Evolutionary conservation across 208 protist genomes (phyloP), one percentile per base, ranked within the genome.

Genomic region (Leishmania aethiopica): DNA sequence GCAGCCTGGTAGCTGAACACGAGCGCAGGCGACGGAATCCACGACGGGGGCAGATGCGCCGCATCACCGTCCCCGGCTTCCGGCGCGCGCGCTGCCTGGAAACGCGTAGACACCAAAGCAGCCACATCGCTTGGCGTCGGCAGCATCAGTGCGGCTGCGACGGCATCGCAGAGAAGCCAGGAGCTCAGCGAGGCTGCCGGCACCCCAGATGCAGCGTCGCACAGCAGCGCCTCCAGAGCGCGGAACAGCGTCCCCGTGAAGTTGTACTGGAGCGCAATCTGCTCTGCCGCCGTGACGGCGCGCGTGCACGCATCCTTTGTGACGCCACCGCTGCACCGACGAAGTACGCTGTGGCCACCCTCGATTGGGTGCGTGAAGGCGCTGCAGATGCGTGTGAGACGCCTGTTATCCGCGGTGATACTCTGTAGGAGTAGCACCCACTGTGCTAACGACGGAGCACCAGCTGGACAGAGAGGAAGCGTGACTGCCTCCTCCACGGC

Each of bases 211-310:
- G 53, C 72, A 19, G 80, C 64, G 22, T 72, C 67, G 5, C 60
- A 10, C 25, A 92, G 59, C 72, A 94, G 78, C 79, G 64, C 72
- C 15, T 86, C 70, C 13, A 93, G 73, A n/a, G 85, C 84, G 59
- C 81, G 86, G n/a, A 88, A 72, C 47, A 91, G 19, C 28, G 79
- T 77, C 8, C 84, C 87, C 0, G 89, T 87, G 80, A 90, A 95
- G 75, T 67, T 79, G 85, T 89, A 95, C 86, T 96, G 93, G 49
- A 93, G 78, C 40, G 93, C 83, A 49, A 96, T 91, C 47, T 84
- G 87, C 85, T 96, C 93, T 25, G 88, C 75, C 6, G 88, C 80
- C 10, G 82, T 88, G 62, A 92, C 8, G 17, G 88, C 90, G 47
- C 91, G 91, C 17, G 81, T 79, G 69, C 88, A 84, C n/a, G 91